A percentile compares a stretch with the other conserved stretches of the same genome.
phyloP scores from a whole-genome alignment of 148 eudicot genomes.

The Talinum fruticosum region DNA sequence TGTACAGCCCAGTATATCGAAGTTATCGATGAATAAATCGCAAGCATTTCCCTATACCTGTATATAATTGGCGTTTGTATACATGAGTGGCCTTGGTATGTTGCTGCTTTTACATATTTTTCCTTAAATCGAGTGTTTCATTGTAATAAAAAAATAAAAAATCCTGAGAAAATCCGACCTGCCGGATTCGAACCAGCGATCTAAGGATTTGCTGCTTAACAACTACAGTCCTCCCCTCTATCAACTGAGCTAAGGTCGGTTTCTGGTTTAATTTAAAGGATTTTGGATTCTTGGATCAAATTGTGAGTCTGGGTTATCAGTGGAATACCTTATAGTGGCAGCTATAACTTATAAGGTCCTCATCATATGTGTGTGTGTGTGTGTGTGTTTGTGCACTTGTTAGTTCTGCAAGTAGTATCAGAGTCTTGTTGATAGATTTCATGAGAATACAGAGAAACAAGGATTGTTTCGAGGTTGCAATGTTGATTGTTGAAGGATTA shows the following conservation, averaged over 20 bases:
- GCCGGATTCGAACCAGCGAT: conserved; percentile 25
- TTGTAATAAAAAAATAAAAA: background rate
- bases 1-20: conserved; percentile 86
- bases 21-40: conserved; percentile 40
- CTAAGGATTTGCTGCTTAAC: conserved; percentile 16
- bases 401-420: background rate
- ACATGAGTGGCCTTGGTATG: background rate
- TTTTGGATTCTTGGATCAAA: no score
- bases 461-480: no score
- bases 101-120: background rate
- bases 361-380: no score
- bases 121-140: background rate
- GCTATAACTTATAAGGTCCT: no score
- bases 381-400: background rate
- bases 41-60: background rate
- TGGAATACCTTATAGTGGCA: no score
- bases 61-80: conserved; percentile 4
- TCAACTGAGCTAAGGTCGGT: conserved; percentile 31
- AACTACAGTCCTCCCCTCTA: conserved; percentile 27
- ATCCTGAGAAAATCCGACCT: no score
- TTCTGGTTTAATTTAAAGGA: no score
- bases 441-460: no score
- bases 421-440: background rate
- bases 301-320: no score
- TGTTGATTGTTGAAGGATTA: no score